Percentiles rank a stretch among this genome's conserved stretches.
Conservation (phyloP, 129 eudicot genomes). For the Tagetes erecta region DNA sequence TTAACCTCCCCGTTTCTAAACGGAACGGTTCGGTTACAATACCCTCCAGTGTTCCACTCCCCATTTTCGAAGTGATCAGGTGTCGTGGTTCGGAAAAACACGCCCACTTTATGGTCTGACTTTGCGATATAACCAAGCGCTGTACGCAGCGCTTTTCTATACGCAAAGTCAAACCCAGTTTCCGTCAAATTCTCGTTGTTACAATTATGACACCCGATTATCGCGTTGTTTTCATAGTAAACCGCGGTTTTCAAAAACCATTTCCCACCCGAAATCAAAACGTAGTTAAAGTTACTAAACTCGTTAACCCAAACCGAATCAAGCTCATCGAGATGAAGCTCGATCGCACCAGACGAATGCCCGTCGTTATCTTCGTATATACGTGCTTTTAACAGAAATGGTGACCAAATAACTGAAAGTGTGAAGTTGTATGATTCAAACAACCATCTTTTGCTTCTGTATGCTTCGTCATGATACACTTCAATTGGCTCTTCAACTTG, state of each 20-base stretch:
- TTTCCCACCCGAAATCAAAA: conserved; percentile 65
- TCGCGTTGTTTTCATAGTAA: conserved; percentile 61
- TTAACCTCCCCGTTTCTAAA: conserved; percentile 53
- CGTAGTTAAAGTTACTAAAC: conserved; percentile 53
- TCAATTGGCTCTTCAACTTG: conserved; percentile 66
- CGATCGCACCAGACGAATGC: conserved; percentile 45
- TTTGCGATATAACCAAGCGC: conserved; percentile 40
- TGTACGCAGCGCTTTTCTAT: conserved; percentile 46
- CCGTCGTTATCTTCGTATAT: conserved; percentile 75
- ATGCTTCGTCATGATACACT: conserved; percentile 71
- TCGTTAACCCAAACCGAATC: conserved; percentile 58
- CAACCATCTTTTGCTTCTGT: conserved; percentile 62
- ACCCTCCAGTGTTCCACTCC: conserved; percentile 76
- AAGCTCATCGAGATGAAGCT: conserved; percentile 63
- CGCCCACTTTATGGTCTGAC: conserved; percentile 39
- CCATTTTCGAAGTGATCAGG: conserved; percentile 93
- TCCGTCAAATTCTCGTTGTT: conserved; percentile 47
- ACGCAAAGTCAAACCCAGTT: conserved; percentile 49
- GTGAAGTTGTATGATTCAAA: conserved; percentile 58
- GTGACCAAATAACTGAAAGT: conserved; percentile 77
- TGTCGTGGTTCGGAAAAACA: conserved; percentile 57
- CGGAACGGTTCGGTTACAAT: conserved; percentile 60
- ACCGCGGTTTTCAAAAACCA: conserved; percentile 80
- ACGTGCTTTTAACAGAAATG: conserved; percentile 60
- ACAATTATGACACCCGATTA: conserved; percentile 69